phyloP scores from a whole-genome alignment of 371 early-diverging fungal species.

The Mortierella sp. region DNA sequence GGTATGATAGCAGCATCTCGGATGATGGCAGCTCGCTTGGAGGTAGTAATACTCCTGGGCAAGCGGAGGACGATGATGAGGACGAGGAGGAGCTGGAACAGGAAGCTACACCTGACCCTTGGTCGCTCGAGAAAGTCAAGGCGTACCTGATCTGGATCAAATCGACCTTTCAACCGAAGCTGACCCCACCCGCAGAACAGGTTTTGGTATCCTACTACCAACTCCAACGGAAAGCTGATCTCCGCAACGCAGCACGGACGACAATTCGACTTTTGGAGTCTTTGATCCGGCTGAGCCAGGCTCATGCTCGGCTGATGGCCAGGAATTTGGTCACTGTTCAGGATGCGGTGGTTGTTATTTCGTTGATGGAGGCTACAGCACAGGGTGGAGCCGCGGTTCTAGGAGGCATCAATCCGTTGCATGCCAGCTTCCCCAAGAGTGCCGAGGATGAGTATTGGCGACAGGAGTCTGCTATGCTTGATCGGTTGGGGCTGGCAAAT shows the following conservation, averaged over 20 bases:
- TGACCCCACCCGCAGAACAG: slow-evolving; percentile 68
- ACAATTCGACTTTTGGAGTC: slow-evolving; percentile 89
- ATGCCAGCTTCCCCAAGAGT: slow-evolving; percentile 70
- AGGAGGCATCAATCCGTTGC: slow-evolving; percentile 64
- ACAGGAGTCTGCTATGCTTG: slow-evolving; percentile 41
- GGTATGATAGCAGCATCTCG: neutral
- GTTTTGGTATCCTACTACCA: slow-evolving; percentile 79
- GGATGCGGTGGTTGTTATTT: slow-evolving; percentile 76
- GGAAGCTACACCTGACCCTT: slow-evolving; percentile 34
- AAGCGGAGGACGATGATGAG: slow-evolving; percentile 12
- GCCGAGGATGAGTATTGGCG: slow-evolving; percentile 62
- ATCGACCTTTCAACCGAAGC: slow-evolving; percentile 61
- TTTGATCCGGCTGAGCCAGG: slow-evolving; percentile 87
- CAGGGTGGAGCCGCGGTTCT: slow-evolving; percentile 65
- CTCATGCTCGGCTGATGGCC: slow-evolving; percentile 83
- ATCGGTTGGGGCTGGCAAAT: slow-evolving; percentile 31
- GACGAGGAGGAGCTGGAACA: slow-evolving; percentile 16
- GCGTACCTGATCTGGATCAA: slow-evolving; percentile 73
- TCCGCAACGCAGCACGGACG: slow-evolving; percentile 77
- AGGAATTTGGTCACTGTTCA: slow-evolving; percentile 64
- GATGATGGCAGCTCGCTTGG: neutral
- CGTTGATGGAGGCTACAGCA: slow-evolving; percentile 75
- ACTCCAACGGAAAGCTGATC: slow-evolving; percentile 72
- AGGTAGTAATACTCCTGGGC: slow-evolving; percentile 8
- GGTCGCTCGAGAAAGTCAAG: slow-evolving; percentile 70